Conservation (phyloP, 148 eudicot species). For the Oxyria digyna region DNA sequence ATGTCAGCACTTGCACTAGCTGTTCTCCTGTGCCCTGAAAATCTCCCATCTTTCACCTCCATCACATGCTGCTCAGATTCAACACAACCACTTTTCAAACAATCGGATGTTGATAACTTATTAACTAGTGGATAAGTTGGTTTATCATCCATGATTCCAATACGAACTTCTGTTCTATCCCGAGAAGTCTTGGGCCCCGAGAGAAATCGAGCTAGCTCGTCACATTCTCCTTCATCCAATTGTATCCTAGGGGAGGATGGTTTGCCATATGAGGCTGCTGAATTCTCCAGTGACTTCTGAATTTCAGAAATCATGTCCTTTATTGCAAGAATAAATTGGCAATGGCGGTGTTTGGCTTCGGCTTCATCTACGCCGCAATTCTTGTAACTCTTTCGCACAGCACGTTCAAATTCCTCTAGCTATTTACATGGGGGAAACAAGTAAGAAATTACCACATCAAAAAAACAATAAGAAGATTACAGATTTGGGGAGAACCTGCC, state of each 20-base stretch:
- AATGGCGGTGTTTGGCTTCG: conserved; percentile 33
- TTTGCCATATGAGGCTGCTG: conserved; percentile 35
- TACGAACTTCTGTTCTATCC: conserved; percentile 8
- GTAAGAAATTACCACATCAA: not conserved
- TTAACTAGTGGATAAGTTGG: conserved; percentile 14
- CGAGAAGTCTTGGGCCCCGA: conserved; percentile 25
- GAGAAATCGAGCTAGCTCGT: conserved; percentile 68
- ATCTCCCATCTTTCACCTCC: conserved; percentile 31
- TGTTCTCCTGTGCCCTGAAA: conserved; percentile 52
- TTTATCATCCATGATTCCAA: conserved; percentile 14
- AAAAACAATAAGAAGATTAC: not conserved
- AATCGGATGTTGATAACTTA: not conserved
- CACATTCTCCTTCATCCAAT: conserved; percentile 59
- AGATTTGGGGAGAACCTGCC: conserved; percentile 47
- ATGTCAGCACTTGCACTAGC: conserved; percentile 76
- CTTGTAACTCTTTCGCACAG: conserved; percentile 46
- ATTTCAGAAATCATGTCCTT: conserved; percentile 29
- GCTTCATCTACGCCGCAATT: conserved; percentile 29
- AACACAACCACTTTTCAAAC: not conserved
- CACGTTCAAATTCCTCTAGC: conserved; percentile 76
- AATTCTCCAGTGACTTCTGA: conserved; percentile 12
- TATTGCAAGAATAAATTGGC: conserved; percentile 47
- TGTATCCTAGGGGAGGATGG: conserved; percentile 55
- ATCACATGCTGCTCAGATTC: conserved; percentile 12
- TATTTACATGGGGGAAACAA: too few relatives aligned